Evolutionary conservation across 2,329 filamentous ascomycete species (phyloP), one percentile per base, ranked within the genome.

Genomic region (Clonostachys sp.): DNA sequence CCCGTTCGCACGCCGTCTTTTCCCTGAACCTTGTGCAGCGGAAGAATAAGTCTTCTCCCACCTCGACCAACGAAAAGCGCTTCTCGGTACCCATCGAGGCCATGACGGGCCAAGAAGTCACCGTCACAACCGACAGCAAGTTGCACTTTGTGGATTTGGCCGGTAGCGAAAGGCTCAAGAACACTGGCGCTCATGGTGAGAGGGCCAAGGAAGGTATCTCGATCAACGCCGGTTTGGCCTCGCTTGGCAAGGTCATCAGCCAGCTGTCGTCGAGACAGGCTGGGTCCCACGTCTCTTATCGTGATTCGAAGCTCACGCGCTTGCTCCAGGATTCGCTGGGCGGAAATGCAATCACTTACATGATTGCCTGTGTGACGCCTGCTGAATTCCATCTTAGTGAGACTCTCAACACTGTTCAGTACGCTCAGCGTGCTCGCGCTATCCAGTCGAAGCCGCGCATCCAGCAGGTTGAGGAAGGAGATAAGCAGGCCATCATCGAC

Each of bases 381-480:
- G 90, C 92, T 13, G 91, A 96, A 63, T 99, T 99, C 62, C 94
- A 99, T 64, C 75, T 99, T 41, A 97, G 91, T 70, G 94, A 99
- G 70, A 97, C 95, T 0, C 74, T 99, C 49, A 99, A 99, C 65
- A 99, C 94, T 0, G 89, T 99, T 18, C 89, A 96, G 65, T 99
- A 99, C 68, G 94, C 94, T 7, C 94, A 97, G 70, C 83, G 94
- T 54, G 95, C 94, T 52, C 86, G 94, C 54, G 91, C 91, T 2
- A 99, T 99, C 51, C 94, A 99, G 72, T 96, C 89, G 70, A 97
- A 96, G 66, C 95, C 94, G 8, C 86, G 91, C 51, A 97, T 99
- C 51, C 94, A 99, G 66, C 89, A 96, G 61, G 74, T 89, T 14
- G 92, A 97, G 57, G 92, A 97, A 53, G 84, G 87, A 47, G 94